Base-by-base conservation (phyloP, 2,329 filamentous ascomycete species). In the Nectriaceae sp. region DNA sequence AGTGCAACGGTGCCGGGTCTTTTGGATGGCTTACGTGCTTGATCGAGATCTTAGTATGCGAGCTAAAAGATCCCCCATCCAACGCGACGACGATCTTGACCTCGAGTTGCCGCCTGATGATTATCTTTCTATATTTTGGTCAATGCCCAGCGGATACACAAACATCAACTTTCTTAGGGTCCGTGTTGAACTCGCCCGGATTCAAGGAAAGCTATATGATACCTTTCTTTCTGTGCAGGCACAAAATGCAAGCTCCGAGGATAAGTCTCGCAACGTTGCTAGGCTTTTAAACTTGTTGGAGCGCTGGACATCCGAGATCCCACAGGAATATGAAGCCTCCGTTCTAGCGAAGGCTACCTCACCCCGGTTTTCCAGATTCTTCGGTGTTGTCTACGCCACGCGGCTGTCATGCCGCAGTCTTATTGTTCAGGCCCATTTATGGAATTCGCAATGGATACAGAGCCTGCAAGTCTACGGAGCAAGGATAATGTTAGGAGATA, bases 11-110 rank as follows among this genome's bases (percentile, higher is more conserved):
- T 44, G 49, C 15, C 65, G 64, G 16, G 53, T 67, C 33, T 67
- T 67, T 39, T 68, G 64, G 65, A 53, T 67, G 20, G 63, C 62
- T 35, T 68, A 67, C 29, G 53, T 52, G 5, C 50, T 67, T 13
- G 65, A 68, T 21, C 64, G 63, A 11, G 51, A 54, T 29, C 21
- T 50, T 21, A 54, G 51, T 37, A 5, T 54, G 38, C 44, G 45
- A 4, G 39, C 40, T 3, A 36, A 20, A 21, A 42, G 42, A 13
- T 40, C 48, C 4, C 45, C 51, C 2, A 13, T 54, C 13, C 48
- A 51, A 3, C 22, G 10, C 20, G 50, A 55, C n/a, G 24, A n/a
- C 21, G 43, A 50, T 8, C 48, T 53, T 16, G 53, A 40, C 15
- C 6, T 46, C 1, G 37, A 46, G 2, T 35, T 19, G 13, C 44